These are phyloP conservation scores for Oidiodendron maius DNA, from an alignment of 495 filamentous ascomycete species.

Conservation along the genomic window DNA sequence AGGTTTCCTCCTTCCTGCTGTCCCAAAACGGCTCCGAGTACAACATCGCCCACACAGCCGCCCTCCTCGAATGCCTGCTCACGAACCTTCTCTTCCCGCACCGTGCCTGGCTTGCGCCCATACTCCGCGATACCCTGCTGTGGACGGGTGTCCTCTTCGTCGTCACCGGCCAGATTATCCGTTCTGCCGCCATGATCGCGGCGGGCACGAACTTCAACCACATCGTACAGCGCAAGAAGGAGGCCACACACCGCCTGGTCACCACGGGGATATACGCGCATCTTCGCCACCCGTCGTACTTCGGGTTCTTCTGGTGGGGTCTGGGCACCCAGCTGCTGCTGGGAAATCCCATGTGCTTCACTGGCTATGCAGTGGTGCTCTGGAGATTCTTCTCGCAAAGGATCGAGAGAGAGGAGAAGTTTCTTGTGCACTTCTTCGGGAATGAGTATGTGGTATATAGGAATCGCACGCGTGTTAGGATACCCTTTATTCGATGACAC, in stretches of 20 bases:
- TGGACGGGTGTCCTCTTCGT: slow-evolving; percentile 57
- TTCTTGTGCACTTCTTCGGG: slow-evolving; percentile 76
- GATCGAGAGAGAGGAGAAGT: slow-evolving; percentile 73
- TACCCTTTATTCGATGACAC: slow-evolving; percentile 62
- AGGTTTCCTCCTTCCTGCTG: slow-evolving; percentile 71
- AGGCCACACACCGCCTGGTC: slow-evolving; percentile 68
- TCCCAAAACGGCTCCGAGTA: slow-evolving; percentile 82
- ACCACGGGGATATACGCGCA: slow-evolving; percentile 59
- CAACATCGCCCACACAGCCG: slow-evolving; percentile 71
- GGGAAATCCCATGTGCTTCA: slow-evolving; percentile 74
- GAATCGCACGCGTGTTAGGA: slow-evolving; percentile 59
- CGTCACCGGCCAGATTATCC: slow-evolving; percentile 60
- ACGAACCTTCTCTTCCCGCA: slow-evolving; percentile 52
- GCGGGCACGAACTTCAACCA: slow-evolving; percentile 93
- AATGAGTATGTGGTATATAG: slow-evolving; percentile 73
- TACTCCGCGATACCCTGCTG: slow-evolving; percentile 30
- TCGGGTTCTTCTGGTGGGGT: slow-evolving; percentile 98
- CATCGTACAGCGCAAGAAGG: slow-evolving; percentile 61
- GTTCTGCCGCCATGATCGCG: slow-evolving; percentile 78
- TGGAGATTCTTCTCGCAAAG: slow-evolving; percentile 77
- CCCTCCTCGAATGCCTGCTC: slow-evolving; percentile 63
- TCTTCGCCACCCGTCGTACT: slow-evolving; percentile 85
- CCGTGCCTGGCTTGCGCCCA: slow-evolving; percentile 32
- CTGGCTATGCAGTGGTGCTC: slow-evolving; percentile 66
- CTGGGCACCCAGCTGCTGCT: slow-evolving; percentile 88